Evolutionary conservation across 2,329 filamentous ascomycete genomes (phyloP), one percentile per base, ranked within the genome.

Genomic region (Penicillium sp.): DNA sequence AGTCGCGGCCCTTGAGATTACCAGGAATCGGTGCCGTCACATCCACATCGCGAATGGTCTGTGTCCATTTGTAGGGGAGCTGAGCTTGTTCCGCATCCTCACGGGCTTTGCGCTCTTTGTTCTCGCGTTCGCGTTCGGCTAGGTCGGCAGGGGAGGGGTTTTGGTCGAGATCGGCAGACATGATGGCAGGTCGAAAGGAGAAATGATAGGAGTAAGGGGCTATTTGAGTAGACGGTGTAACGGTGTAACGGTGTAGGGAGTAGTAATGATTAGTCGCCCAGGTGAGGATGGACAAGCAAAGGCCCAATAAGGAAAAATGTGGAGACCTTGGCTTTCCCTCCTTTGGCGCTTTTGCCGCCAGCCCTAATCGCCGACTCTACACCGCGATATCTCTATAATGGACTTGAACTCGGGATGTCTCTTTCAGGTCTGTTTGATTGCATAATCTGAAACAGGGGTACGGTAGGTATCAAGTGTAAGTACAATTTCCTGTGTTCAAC

Each of bases 61-160:
- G 94, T 12, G 84, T 89, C 94, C 94, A 99, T 78, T 95, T 94
- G 86, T 99, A 99, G 1, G 94, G 94, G 40, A 99, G 86, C 25
- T 87, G 84, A 40, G 86, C 88, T 79, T 99, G 94, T 78, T 99
- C 94, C 66, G 87, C 88, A 54, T 83, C 80, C 78, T 99, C 91
- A 72, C 87, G 86, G 59, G 85, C 87, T 67, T 81, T 81, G 62
- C 79, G 79, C 65, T 83, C 83, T 60, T 78, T 79, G 66, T 86
- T 83, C 61, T 79, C 75, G 59, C 73, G 76, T 56, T 80, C 77
- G 57, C 80, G 82, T 68, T 83, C 80, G 54, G 79, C 68, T 34
- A 65, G 18, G 25, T 74, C 71, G 31, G 60, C 56, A 27, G 68
- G 65, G 32, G 65, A 69, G 12, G 62, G 65, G 23, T 67, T 61